Conservation (phyloP, 441 rosid genomes). For the Adansonia madagascariensis region DNA sequence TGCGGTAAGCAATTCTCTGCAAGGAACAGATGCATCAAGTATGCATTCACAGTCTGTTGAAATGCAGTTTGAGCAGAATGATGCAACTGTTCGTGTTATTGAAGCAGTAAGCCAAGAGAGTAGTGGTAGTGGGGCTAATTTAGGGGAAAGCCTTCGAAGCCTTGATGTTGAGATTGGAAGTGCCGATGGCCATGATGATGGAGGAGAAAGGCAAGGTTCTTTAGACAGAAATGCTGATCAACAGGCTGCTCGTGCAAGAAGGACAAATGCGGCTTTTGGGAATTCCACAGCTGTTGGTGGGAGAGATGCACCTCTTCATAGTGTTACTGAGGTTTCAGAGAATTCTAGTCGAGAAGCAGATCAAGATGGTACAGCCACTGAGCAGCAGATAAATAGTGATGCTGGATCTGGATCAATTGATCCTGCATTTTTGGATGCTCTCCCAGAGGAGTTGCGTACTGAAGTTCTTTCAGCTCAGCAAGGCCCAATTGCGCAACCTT, state of each 20-base stretch:
- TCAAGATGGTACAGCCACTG: conserved; percentile 69
- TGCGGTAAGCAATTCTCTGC: conserved; percentile 52
- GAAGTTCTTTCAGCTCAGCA: conserved; percentile 97
- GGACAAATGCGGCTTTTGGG: conserved; percentile 66
- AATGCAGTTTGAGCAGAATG: conserved; percentile 95
- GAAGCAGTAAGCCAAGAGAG: conserved; percentile 99
- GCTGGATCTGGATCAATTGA: conserved; percentile 81
- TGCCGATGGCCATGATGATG: conserved; percentile 99
- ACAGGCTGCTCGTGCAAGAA: conserved; percentile 67
- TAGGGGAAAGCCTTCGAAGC: conserved; percentile 98
- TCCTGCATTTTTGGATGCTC: conserved; percentile 98
- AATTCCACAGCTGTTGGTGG: conserved; percentile 58
- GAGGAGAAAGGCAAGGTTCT: conserved; percentile 90
- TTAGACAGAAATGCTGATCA: conserved; percentile 67
- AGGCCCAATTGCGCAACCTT: conserved; percentile 80
- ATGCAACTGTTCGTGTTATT: conserved; percentile 81
- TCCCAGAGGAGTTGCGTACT: conserved; percentile 96
- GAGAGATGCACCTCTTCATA: conserved; percentile 85
- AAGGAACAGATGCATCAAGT: conserved; percentile 44
- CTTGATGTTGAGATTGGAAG: conserved; percentile 99
- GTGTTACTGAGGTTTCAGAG: conserved; percentile 96
- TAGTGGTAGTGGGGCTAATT: conserved; percentile 95
- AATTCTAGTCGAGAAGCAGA: conserved; percentile 88
- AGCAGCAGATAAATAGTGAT: conserved; percentile 72
- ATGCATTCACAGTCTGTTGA: conserved; percentile 64